These are phyloP conservation scores for Kwoniella pini DNA, from an alignment of 768 basidiomycete species.

Conservation along the genomic window DNA sequence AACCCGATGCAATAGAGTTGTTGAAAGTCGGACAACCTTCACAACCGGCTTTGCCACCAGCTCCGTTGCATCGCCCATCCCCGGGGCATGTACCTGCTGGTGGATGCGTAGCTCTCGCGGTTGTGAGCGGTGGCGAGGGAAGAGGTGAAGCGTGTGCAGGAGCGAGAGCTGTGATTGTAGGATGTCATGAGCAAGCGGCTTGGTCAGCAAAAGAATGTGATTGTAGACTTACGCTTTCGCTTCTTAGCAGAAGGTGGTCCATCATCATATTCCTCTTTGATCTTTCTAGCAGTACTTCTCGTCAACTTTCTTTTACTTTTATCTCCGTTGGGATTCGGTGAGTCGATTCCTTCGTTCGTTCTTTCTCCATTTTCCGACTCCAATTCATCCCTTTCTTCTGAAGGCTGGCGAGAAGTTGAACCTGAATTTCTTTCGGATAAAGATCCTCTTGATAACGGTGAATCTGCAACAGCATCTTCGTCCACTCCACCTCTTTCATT, in stretches of 20 bases:
- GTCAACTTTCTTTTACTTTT: constrained; percentile 13
- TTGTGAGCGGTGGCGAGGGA: constrained; percentile 34
- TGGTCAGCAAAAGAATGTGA: not conserved
- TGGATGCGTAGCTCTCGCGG: constrained; percentile 27
- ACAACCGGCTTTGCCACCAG: constrained; percentile 89
- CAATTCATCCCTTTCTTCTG: constrained; percentile 18
- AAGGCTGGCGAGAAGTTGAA: constrained; percentile 1
- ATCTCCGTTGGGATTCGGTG: not conserved
- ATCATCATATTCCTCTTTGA: constrained; percentile 31
- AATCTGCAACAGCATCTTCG: constrained; percentile 24
- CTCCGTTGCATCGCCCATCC: constrained; percentile 96
- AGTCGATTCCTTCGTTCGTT: constrained; percentile 14
- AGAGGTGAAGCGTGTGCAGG: constrained; percentile 30
- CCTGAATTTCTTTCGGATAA: constrained; percentile 5
- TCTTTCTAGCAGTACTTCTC: constrained; percentile 18
- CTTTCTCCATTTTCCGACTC: constrained; percentile 18
- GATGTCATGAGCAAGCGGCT: no score
- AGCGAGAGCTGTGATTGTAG: constrained; percentile 27
- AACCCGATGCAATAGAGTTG: constrained; percentile 63
- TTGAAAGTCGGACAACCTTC: constrained; percentile 96
- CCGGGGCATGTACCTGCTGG: constrained; percentile 80
- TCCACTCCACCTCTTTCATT: constrained; percentile 32
- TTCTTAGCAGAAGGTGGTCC: constrained; percentile 33
- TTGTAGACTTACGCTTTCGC: constrained; percentile 33
- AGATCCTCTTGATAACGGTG: constrained; percentile 11